Base-by-base conservation (phyloP, 1,139 yeast species). In the Scheffersomyces stambukii region DNA sequence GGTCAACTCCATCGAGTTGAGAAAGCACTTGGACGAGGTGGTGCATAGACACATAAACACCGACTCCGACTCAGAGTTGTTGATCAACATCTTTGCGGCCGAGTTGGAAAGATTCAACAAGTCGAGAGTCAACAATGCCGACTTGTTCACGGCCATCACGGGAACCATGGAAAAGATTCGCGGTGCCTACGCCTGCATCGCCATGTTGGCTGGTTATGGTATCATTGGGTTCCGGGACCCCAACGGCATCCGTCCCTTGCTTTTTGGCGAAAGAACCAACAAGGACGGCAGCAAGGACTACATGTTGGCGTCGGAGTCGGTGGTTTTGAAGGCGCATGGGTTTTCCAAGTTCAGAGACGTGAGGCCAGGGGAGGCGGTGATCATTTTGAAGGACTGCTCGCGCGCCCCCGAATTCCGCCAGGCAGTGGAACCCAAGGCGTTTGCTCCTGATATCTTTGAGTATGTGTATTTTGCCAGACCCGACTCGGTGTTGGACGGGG, bases 381-480 rank as follows among this genome's bases (percentile, higher is more conserved):
- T 93, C 42, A 81, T 91, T 45, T 88, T 86, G 38, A 88, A 88
- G 57, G 74, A 70, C 40, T 63, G 77, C 25, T 53, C 57, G 11
- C 38, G 50, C 28, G 57, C 58, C 40, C 96, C 96, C 6, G 91
- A 85, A 51, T 79, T 85, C 54, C 77, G 76, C 43, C 98, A 91
- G 62, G 86, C 89, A 31, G 91, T 81, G n/a, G 79, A 83, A 37
- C 75, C 81, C 37, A 67, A 71, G 50, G 57, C 80, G 2, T 89
- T 88, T 57, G 79, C 96, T 7, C 99, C 99, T 3, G 98, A 93
- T 61, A 80, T 91, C 43, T 91, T 91, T 48, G 99, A 91, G 61
- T 93, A 88, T 53, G 99, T 91, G 26, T 91, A 91, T 62, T 91
- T 91, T 64, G 97, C 98, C 16, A 78, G 99, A 54, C 96, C 97